phyloP scores from a whole-genome alignment of 2,329 filamentous ascomycete species.

The Trichoderma sp. region DNA sequence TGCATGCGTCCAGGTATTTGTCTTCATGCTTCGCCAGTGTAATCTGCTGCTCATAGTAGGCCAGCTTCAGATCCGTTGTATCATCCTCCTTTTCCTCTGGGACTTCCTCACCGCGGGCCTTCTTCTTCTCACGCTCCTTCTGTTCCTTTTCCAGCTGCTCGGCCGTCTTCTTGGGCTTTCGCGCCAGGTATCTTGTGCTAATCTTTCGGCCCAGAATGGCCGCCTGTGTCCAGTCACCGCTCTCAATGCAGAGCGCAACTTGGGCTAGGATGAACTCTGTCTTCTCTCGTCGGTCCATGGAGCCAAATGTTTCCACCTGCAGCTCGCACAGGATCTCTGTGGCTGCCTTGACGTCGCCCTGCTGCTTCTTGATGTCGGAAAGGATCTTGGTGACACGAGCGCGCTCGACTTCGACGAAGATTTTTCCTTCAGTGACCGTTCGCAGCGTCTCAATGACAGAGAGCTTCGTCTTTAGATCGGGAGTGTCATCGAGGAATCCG shows the following conservation, averaged over 20 bases:
- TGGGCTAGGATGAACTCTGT: conserved; percentile 98
- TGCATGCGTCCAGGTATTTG: conserved; percentile 97
- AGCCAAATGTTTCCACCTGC: conserved; percentile 98
- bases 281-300: conserved; percentile 96
- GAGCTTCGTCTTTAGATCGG: conserved; percentile 82
- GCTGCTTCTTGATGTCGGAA: conserved; percentile 94
- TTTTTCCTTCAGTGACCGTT: conserved; percentile 98
- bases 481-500: conserved; percentile 82
- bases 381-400: conserved; percentile 92
- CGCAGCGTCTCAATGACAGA: conserved; percentile 91
- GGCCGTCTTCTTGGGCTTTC: conserved; percentile 85
- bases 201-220: conserved; percentile 94
- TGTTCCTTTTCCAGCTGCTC: conserved; percentile 89
- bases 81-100: conserved; percentile 79
- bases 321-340: conserved; percentile 94
- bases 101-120: conserved; percentile 74
- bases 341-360: conserved; percentile 87
- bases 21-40: conserved; percentile 92
- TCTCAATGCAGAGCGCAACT: conserved; percentile 91
- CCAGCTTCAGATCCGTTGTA: conserved; percentile 92
- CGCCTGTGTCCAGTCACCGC: conserved; percentile 93
- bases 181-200: conserved; percentile 85
- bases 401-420: conserved; percentile 98
- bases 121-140: conserved; percentile 84
- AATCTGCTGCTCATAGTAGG: conserved; percentile 97